Evolutionary conservation across 2,329 filamentous ascomycete species (phyloP).

Genomic region (Nothopassalora personata): DNA sequence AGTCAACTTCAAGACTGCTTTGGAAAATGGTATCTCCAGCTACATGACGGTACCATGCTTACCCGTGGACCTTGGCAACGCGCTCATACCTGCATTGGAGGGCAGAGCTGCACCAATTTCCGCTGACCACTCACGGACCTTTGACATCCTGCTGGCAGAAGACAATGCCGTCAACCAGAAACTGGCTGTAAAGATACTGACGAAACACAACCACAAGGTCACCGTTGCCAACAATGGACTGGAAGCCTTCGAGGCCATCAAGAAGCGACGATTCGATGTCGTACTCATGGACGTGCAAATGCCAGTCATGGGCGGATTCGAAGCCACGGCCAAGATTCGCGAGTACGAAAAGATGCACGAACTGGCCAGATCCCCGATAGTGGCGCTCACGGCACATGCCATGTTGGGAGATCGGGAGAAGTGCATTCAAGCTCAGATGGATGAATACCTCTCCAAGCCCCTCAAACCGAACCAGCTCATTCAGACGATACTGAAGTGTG

Average conservation of each 20-base stretch:
- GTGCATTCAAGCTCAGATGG: slow-evolving; percentile 98
- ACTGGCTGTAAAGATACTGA: slow-evolving; percentile 89
- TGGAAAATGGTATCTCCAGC: slow-evolving; percentile 94
- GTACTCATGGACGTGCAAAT: slow-evolving; percentile 99
- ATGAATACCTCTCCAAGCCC: slow-evolving; percentile 96
- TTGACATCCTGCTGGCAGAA: slow-evolving; percentile 90
- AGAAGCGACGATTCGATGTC: slow-evolving; percentile 88
- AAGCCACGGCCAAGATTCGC: slow-evolving; percentile 92
- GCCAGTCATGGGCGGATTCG: slow-evolving; percentile 99
- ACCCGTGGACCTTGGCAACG: slow-evolving; percentile 89
- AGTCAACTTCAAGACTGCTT: slow-evolving; percentile 84
- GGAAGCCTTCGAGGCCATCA: slow-evolving; percentile 87
- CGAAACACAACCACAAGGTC: slow-evolving; percentile 91
- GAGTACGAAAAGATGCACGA: slow-evolving; percentile 84
- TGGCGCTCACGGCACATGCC: slow-evolving; percentile 92
- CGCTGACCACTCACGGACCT: slow-evolving; percentile 89
- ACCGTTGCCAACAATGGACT: slow-evolving; percentile 92
- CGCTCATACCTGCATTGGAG: slow-evolving; percentile 91
- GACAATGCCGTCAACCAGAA: slow-evolving; percentile 98
- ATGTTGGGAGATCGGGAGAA: slow-evolving; percentile 98
- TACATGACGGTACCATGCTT: slow-evolving; percentile 98
- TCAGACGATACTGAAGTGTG: slow-evolving; percentile 94
- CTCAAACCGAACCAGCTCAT: slow-evolving; percentile 96
- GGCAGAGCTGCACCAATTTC: slow-evolving; percentile 86
- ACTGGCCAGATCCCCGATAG: slow-evolving; percentile 83